Conservation (phyloP, 2,329 filamentous ascomycete species). For the Nigrospora sphaerica region DNA sequence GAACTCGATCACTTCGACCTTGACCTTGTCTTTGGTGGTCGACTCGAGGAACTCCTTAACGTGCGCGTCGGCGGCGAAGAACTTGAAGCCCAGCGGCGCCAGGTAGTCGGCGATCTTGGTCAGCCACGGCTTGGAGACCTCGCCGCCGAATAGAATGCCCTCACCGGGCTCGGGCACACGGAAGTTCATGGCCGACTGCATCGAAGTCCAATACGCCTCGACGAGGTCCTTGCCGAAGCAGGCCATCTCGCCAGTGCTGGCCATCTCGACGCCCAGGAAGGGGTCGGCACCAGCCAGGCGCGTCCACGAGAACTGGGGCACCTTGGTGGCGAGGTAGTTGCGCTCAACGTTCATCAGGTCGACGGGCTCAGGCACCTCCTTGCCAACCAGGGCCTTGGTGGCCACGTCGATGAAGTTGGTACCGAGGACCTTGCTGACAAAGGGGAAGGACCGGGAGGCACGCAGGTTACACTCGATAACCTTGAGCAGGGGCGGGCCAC, state of each 20-base stretch:
- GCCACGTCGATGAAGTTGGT: slow-evolving; percentile 96
- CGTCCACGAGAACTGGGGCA: slow-evolving; percentile 98
- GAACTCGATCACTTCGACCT: slow-evolving; percentile 90
- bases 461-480: slow-evolving; percentile 98
- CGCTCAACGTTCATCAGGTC: slow-evolving; percentile 88
- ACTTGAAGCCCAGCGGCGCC: slow-evolving; percentile 84
- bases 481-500: slow-evolving; percentile 72
- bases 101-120: slow-evolving; percentile 80
- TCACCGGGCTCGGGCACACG: slow-evolving; percentile 89
- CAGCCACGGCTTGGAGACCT: slow-evolving; percentile 64
- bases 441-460: slow-evolving; percentile 95
- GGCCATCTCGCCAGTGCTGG: slow-evolving; percentile 93
- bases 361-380: slow-evolving; percentile 73
- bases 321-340: slow-evolving; percentile 93
- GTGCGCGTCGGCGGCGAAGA: slow-evolving; percentile 74
- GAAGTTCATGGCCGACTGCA: slow-evolving; percentile 99
- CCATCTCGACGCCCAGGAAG: slow-evolving; percentile 97
- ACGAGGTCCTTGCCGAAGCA: slow-evolving; percentile 96
- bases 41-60: slow-evolving; percentile 82
- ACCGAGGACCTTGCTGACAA: slow-evolving; percentile 93
- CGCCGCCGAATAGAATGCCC: slow-evolving; percentile 90
- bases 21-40: slow-evolving; percentile 56
- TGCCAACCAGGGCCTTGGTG: slow-evolving; percentile 82
- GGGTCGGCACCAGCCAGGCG: slow-evolving; percentile 94
- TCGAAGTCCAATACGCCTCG: slow-evolving; percentile 94